A percentile compares a stretch with the other conserved stretches of the same genome.
Evolutionary conservation across 106 monocot genomes (phyloP).

Genomic region (Allium sativum): DNA sequence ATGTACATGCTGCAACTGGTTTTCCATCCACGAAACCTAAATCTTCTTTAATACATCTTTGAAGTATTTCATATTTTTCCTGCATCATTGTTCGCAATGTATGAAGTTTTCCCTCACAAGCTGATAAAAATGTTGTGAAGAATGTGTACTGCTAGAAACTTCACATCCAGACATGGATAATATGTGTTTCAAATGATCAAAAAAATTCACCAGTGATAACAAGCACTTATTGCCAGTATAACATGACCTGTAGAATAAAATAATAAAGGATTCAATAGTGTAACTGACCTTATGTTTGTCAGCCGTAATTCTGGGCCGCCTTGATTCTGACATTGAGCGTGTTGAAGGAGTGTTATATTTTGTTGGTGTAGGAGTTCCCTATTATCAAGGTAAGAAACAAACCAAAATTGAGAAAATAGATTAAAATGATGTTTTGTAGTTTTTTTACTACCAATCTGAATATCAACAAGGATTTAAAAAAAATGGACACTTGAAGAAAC

Average conservation of each 20-base stretch:
- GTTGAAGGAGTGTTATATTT: slow-evolving; percentile 39
- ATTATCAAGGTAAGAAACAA: background rate
- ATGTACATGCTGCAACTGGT: slow-evolving; percentile 80
- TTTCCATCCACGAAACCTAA: slow-evolving; percentile 82
- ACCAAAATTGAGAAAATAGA: slow-evolving; percentile 9
- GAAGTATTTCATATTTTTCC: slow-evolving; percentile 76
- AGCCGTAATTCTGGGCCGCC: slow-evolving; percentile 36
- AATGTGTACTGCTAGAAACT: too few species aligned
- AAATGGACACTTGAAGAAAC: background rate
- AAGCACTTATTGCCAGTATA: too few species aligned
- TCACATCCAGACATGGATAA: too few species aligned
- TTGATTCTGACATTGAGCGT: slow-evolving; percentile 38
- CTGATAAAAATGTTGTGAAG: too few species aligned
- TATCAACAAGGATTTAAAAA: background rate
- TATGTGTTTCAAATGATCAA: background rate
- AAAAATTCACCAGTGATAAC: background rate
- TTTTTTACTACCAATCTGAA: slow-evolving; percentile 19
- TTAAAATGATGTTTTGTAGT: slow-evolving; percentile 38
- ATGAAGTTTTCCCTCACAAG: too few species aligned
- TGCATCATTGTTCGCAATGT: slow-evolving; percentile 13
- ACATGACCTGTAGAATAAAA: background rate
- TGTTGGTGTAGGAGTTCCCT: slow-evolving; percentile 71
- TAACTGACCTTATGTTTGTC: slow-evolving; percentile 58
- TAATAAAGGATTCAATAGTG: background rate
- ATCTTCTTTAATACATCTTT: slow-evolving; percentile 66